Percentiles rank a stretch among this genome's conserved stretches.
Evolutionary conservation across 2,329 filamentous ascomycete species (phyloP).

Genomic region (Fusarium annulatum): DNA sequence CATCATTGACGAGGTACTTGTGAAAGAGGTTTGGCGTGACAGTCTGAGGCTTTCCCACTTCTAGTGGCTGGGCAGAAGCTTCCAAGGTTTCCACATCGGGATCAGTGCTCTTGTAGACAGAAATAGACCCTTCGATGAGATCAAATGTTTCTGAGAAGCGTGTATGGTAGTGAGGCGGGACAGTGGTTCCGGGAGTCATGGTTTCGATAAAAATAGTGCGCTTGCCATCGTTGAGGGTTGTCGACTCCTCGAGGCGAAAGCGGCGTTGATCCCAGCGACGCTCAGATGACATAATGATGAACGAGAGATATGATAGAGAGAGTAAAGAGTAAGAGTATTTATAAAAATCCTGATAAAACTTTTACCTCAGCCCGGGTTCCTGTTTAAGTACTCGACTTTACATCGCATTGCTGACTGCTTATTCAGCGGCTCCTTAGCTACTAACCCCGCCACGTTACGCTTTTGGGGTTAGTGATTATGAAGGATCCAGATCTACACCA

Average conservation of each 20-base stretch:
- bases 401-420: not conserved
- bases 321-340: too few species aligned
- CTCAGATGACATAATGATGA: not conserved
- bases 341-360: accelerated
- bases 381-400: not conserved
- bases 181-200: conserved; percentile 6
- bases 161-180: not conserved
- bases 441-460: not conserved
- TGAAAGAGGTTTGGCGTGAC: not conserved
- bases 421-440: not conserved
- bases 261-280: conserved; percentile 14
- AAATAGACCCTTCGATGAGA: not conserved
- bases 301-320: accelerated
- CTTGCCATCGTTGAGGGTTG: conserved; percentile 1
- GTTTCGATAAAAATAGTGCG: conserved; percentile 6
- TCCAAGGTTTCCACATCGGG: not conserved
- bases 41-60: not conserved
- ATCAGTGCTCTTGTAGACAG: not conserved
- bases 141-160: not conserved
- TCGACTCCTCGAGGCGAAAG: conserved; percentile 3
- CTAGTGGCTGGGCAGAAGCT: not conserved
- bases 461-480: not conserved
- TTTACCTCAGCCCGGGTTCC: not conserved
- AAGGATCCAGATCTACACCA: not conserved
- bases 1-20: not conserved